phyloP scores from a whole-genome alignment of 345 rosid species.

The Capsella bursapastoris region DNA sequence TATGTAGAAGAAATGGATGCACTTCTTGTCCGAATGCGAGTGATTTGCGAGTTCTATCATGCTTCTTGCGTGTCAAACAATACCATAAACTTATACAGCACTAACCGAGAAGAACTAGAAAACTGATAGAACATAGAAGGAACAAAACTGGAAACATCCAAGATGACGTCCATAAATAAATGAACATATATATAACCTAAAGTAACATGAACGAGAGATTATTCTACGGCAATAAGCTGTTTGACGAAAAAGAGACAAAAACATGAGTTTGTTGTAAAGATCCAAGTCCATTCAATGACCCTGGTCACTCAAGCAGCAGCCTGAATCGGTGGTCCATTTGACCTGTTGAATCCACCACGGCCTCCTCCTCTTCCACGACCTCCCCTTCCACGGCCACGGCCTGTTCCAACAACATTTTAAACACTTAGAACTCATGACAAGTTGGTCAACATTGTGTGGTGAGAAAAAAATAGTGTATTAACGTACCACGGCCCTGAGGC shows the following conservation, averaged over 20 bases:
- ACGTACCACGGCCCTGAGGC: slow-evolving; percentile 45
- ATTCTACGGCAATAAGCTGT: slow-evolving; percentile 56
- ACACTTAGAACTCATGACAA: slow-evolving; percentile 5
- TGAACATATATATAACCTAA: slow-evolving; percentile 42
- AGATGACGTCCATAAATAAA: slow-evolving; percentile 34
- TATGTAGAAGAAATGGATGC: not conserved
- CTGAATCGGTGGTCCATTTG: slow-evolving; percentile 44
- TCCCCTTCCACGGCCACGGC: slow-evolving; percentile 74
- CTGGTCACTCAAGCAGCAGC: slow-evolving; percentile 31
- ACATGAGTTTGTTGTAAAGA: not conserved
- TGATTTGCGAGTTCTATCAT: no score
- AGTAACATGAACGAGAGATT: slow-evolving; percentile 40
- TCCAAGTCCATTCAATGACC: slow-evolving; percentile 11
- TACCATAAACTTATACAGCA: not conserved
- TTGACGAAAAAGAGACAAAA: slow-evolving; percentile 26
- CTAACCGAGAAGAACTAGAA: slow-evolving; percentile 30
- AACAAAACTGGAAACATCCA: slow-evolving; percentile 37
- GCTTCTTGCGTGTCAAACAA: not conserved
- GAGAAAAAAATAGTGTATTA: not conserved
- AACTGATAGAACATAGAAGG: not conserved
- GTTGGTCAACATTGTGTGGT: not conserved
- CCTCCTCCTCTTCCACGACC: slow-evolving; percentile 71
- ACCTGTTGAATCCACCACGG: slow-evolving; percentile 47
- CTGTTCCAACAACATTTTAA: slow-evolving; percentile 41
- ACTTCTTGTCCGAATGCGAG: not conserved